Evolutionary conservation across 306 rosid species (phyloP).

Genomic region (Macrotyloma uniflorum): DNA sequence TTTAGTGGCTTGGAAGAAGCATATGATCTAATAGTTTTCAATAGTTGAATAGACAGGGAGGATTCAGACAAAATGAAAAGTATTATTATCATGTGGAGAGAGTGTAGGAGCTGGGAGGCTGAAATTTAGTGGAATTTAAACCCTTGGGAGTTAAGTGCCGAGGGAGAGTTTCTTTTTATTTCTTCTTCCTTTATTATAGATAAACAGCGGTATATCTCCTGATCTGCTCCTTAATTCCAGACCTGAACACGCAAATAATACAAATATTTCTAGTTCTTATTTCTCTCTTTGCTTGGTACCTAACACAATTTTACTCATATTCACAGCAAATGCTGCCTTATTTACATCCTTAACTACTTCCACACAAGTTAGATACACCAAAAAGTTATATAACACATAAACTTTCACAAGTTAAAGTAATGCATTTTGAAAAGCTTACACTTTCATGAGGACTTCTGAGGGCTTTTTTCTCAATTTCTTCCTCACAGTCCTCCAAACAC

Average conservation of each 20-base stretch:
- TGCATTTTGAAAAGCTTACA: neutral
- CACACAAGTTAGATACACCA: neutral
- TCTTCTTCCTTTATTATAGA: neutral
- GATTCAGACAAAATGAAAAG: too few relatives aligned
- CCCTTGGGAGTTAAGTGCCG: neutral
- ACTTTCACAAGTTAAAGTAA: neutral
- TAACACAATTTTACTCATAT: neutral
- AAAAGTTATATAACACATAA: neutral
- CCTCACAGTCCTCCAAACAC: neutral
- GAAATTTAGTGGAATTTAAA: neutral
- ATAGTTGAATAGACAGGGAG: too few relatives aligned
- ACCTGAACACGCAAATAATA: neutral
- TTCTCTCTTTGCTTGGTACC: neutral
- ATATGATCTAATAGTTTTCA: too few relatives aligned
- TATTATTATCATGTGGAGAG: neutral
- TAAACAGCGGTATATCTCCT: neutral
- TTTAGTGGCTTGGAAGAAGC: too few relatives aligned
- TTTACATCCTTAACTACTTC: neutral
- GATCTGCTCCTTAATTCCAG: neutral
- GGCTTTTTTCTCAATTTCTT: neutral
- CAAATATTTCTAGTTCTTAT: neutral
- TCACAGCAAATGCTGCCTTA: too few relatives aligned
- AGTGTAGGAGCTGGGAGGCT: neutral
- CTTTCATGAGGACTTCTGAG: neutral
- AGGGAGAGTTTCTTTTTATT: neutral